Conservation (phyloP, 495 filamentous ascomycete species). For the Lasiosphaeria ovina region DNA sequence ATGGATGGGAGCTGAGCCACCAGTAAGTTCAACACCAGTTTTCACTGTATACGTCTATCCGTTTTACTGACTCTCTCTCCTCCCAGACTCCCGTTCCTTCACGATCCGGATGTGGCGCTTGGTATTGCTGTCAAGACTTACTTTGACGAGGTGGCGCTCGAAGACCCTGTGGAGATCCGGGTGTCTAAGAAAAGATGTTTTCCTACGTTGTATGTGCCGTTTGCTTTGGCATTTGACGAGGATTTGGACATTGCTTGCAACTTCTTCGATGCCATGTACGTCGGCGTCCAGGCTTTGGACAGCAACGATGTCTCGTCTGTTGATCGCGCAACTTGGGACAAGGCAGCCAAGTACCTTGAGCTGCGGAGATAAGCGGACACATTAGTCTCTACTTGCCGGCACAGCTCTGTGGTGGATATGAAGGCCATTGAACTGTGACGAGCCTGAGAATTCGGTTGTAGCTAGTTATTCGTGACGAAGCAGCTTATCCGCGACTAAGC, state of each 20-base stretch:
- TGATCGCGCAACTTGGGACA: slow-evolving; percentile 61
- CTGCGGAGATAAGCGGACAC: slow-evolving; percentile 15
- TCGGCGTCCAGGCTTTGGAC: slow-evolving; percentile 61
- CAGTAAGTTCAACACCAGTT: slow-evolving; percentile 52
- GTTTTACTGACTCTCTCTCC: slow-evolving; percentile 31
- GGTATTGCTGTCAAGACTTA: slow-evolving; percentile 92
- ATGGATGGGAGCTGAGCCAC: slow-evolving; percentile 68
- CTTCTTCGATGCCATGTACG: slow-evolving; percentile 78
- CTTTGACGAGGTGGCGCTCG: slow-evolving; percentile 73
- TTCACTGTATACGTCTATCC: not conserved
- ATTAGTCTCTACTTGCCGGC: not conserved
- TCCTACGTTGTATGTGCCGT: slow-evolving; percentile 67
- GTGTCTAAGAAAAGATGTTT: slow-evolving; percentile 56
- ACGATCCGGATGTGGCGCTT: slow-evolving; percentile 77
- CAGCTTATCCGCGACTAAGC: too few species aligned
- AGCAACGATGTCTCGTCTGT: slow-evolving; percentile 54
- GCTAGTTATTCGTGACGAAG: too few species aligned
- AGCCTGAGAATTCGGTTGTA: too few species aligned
- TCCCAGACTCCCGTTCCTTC: slow-evolving; percentile 76
- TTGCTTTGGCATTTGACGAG: slow-evolving; percentile 68
- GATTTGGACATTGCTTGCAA: slow-evolving; percentile 79
- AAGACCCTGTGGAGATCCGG: slow-evolving; percentile 59
- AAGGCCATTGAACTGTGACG: too few species aligned
- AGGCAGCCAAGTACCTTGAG: slow-evolving; percentile 63
- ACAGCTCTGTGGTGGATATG: too few species aligned